A percentile compares a stretch with the other conserved stretches of the same genome.
Evolutionary conservation across 1,139 yeast species (phyloP).

Genomic region (Lodderomyces theae): DNA sequence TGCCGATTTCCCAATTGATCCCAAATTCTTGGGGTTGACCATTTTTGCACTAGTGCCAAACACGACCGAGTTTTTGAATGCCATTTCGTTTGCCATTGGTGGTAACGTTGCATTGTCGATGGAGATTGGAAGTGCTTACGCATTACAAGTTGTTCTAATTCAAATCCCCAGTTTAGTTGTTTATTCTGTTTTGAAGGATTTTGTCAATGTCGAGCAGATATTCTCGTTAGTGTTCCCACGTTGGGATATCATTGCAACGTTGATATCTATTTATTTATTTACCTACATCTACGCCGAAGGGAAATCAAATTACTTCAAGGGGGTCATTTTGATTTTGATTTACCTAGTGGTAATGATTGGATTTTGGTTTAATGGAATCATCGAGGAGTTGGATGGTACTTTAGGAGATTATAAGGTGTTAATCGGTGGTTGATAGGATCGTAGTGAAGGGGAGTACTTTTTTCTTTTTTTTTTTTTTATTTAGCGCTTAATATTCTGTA

Average conservation of each 20-base stretch:
- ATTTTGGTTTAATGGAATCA: conserved; percentile 62
- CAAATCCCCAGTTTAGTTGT: conserved; percentile 91
- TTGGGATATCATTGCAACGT: conserved; percentile 90
- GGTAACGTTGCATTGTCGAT: conserved; percentile 94
- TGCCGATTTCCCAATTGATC: conserved; percentile 71
- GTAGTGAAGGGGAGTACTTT: too few species aligned
- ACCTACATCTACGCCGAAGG: conserved; percentile 97
- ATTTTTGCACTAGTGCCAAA: conserved; percentile 95
- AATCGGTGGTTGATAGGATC: too few species aligned
- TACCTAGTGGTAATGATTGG: conserved; percentile 79
- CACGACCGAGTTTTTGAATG: conserved; percentile 94
- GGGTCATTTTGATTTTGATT: conserved; percentile 79
- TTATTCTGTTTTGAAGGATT: conserved; percentile 56
- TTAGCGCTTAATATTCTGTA: too few species aligned
- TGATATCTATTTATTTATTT: conserved; percentile 83
- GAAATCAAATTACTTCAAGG: conserved; percentile 92
- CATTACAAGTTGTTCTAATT: conserved; percentile 89
- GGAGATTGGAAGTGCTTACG: conserved; percentile 99
- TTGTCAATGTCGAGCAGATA: conserved; percentile 44
- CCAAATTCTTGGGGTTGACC: conserved; percentile 88
- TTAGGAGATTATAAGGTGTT: conserved; percentile 11
- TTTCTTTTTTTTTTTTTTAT: too few species aligned
- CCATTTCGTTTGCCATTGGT: conserved; percentile 92
- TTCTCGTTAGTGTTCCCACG: conserved; percentile 88
- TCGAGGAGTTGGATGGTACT: conserved; percentile 37